Conservation (phyloP, 2,329 filamentous ascomycete genomes). For the Talaromyces verruculosus region DNA sequence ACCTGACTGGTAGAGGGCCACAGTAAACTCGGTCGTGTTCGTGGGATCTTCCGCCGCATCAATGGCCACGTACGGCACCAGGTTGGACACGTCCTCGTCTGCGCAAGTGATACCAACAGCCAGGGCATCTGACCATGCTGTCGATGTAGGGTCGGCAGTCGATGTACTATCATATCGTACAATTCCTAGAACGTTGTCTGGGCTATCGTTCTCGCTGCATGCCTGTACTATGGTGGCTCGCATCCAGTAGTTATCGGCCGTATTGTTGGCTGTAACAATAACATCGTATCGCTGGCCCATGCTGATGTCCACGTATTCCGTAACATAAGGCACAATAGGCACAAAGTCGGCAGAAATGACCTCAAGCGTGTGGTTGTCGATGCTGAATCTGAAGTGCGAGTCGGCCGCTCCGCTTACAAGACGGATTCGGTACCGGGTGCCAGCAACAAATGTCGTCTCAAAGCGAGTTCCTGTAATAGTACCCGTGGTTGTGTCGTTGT, state of each 20-base stretch:
- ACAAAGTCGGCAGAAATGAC: constrained; percentile 58
- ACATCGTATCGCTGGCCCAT: constrained; percentile 42
- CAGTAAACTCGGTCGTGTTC: constrained; percentile 21
- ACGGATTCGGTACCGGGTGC: constrained; percentile 41
- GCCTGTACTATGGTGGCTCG: constrained; percentile 46
- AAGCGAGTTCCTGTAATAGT: constrained; percentile 32
- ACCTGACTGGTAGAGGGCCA: constrained; percentile 24
- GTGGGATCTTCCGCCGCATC: constrained; percentile 12
- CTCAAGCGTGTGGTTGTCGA: constrained; percentile 53
- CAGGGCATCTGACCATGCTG: constrained; percentile 13
- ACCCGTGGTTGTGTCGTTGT: constrained; percentile 18
- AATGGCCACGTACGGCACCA: constrained; percentile 25
- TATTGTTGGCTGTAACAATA: constrained; percentile 32
- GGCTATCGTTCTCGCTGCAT: constrained; percentile 45
- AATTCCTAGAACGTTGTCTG: constrained; percentile 48
- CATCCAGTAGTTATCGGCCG: constrained; percentile 38
- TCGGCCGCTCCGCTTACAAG: constrained; percentile 44
- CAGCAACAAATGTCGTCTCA: constrained; percentile 46
- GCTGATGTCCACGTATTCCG: constrained; percentile 38
- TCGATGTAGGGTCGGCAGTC: constrained; percentile 25
- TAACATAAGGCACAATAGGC: constrained; percentile 55
- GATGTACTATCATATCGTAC: constrained; percentile 46
- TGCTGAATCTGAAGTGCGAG: constrained; percentile 38
- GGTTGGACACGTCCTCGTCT: constrained; percentile 26
- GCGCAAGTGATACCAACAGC: not conserved